Percentiles rank a stretch among this genome's conserved stretches.
These are phyloP conservation scores for Zalaria sp. DNA, from an alignment of 2,329 filamentous ascomycete species.

Conservation along the genomic window DNA sequence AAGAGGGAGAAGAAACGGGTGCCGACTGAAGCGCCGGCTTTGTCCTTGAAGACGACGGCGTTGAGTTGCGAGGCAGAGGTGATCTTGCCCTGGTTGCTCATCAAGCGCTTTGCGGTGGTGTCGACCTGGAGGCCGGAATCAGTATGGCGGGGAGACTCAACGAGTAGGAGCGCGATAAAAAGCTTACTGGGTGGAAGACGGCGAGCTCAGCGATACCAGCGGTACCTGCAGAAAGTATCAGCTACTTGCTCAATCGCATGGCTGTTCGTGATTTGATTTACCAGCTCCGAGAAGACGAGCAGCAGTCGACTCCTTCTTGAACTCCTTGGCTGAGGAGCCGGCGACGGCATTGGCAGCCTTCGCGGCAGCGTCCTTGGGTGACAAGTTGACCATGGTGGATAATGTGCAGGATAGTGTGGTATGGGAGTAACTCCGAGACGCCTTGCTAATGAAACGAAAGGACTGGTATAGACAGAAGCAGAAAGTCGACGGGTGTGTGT, in stretches of 20 bases:
- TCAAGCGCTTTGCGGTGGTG: conserved; percentile 95
- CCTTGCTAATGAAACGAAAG: background rate
- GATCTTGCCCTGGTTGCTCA: conserved; percentile 87
- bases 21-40: conserved; percentile 53
- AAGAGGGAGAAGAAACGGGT: conserved; percentile 91
- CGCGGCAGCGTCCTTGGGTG: conserved; percentile 8
- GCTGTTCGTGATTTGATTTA: conserved; percentile 29
- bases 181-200: conserved; percentile 64
- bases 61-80: conserved; percentile 54
- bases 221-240: conserved; percentile 44
- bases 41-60: conserved; percentile 85
- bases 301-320: conserved; percentile 76
- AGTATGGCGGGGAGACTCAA: too few species aligned
- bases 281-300: conserved; percentile 87
- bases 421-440: background rate
- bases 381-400: conserved; percentile 10
- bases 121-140: conserved; percentile 40
- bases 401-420: background rate
- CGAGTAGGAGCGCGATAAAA: too few species aligned
- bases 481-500: background rate
- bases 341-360: conserved; percentile 13
- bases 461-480: background rate
- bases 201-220: conserved; percentile 87
- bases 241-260: background rate
- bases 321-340: conserved; percentile 40